Percentiles rank a stretch among this genome's conserved stretches.
These are phyloP conservation scores for Pseudogymnoascus sp. DNA, from an alignment of 2,329 filamentous ascomycete genomes.

Conservation along the genomic window DNA sequence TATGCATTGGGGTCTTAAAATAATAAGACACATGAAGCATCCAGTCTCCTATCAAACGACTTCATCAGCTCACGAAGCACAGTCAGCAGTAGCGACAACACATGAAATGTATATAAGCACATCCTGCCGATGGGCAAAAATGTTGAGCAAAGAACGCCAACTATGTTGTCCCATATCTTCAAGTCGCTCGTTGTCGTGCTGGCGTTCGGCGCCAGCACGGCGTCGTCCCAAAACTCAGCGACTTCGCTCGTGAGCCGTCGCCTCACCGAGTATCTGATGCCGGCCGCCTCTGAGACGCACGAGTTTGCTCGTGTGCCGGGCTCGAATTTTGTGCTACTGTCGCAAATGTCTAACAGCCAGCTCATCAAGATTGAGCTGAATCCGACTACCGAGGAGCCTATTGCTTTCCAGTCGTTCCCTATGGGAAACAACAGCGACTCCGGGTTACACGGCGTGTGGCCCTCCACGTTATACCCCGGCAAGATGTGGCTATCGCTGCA, in stretches of 20 bases:
- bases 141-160: not conserved
- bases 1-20: not conserved
- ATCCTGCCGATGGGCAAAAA: not conserved
- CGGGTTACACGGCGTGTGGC: conserved; percentile 2
- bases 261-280: conserved; percentile 9
- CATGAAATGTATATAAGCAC: not conserved
- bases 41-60: not conserved
- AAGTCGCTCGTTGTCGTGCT: conserved; percentile 2
- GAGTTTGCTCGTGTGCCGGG: conserved; percentile 8
- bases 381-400: conserved; percentile 7
- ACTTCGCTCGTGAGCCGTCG: conserved; percentile 9
- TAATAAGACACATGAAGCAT: not conserved
- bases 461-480: not conserved
- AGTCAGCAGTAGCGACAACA: not conserved
- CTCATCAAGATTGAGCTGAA: conserved; percentile 9
- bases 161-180: not conserved
- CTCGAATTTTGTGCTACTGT: conserved; percentile 8
- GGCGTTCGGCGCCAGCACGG: conserved; percentile 3
- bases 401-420: conserved; percentile 2
- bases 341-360: conserved; percentile 7
- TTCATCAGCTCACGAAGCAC: not conserved
- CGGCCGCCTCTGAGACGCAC: conserved; percentile 1
- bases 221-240: not conserved
- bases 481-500: conserved; percentile 8
- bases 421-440: conserved; percentile 7